Conservation (phyloP, 2,329 filamentous ascomycete genomes). For the Phoma sp. region DNA sequence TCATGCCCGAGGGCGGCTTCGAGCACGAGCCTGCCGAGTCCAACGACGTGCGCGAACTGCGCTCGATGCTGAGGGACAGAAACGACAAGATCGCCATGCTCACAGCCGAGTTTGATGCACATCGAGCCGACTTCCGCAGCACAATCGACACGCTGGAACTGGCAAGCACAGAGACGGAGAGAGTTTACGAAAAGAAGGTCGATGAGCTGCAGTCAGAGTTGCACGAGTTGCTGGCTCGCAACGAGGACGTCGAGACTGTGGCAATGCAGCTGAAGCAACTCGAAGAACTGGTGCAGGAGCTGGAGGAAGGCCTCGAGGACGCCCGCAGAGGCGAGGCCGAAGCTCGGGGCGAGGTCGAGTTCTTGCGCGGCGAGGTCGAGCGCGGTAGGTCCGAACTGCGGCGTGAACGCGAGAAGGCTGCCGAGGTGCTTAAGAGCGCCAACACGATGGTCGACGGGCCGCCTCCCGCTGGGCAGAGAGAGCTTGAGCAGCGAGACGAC, state of each 20-base stretch:
- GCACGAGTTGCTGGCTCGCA: constrained; percentile 79
- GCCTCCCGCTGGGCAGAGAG: constrained; percentile 63
- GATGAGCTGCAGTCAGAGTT: constrained; percentile 85
- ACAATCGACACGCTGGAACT: constrained; percentile 97
- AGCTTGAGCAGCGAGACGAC: constrained; percentile 92
- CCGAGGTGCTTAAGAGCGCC: constrained; percentile 63
- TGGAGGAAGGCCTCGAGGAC: constrained; percentile 96
- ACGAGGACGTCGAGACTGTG: constrained; percentile 89
- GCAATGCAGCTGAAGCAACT: constrained; percentile 91
- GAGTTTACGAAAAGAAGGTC: constrained; percentile 93
- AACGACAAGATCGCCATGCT: constrained; percentile 95
- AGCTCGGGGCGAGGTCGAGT: constrained; percentile 93
- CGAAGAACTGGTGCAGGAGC: constrained; percentile 93
- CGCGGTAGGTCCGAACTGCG: constrained; percentile 85
- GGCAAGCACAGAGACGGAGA: constrained; percentile 92
- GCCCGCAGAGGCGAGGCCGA: constrained; percentile 93
- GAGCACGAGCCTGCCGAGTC: constrained; percentile 56
- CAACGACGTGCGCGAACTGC: constrained; percentile 76
- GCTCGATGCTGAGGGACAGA: constrained; percentile 87
- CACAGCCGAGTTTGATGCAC: constrained; percentile 91
- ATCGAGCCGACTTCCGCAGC: constrained; percentile 93
- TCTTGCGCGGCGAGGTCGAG: constrained; percentile 92
- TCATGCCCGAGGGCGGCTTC: constrained; percentile 66
- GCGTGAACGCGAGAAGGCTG: constrained; percentile 84
- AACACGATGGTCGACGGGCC: constrained; percentile 54